These are phyloP conservation scores for Colletotrichum sp. DNA, from an alignment of 2,329 filamentous ascomycete species.

Conservation along the genomic window DNA sequence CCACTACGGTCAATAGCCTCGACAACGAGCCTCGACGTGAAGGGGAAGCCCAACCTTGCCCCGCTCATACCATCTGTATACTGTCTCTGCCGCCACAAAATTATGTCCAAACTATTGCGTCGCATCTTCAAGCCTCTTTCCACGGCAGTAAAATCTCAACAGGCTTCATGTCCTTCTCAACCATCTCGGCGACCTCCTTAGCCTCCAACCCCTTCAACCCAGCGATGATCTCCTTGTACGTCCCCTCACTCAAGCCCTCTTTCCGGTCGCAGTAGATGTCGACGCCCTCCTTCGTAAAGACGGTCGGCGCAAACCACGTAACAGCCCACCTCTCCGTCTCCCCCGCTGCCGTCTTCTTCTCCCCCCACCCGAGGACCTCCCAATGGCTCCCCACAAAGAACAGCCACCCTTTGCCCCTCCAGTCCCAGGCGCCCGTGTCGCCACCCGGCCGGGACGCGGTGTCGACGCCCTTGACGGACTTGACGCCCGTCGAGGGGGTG, in stretches of 20 bases:
- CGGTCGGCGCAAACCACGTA: slow-evolving; percentile 82
- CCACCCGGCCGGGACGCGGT: slow-evolving; percentile 35
- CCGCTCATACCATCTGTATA: not conserved
- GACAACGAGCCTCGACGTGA: not conserved
- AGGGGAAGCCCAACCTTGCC: not conserved
- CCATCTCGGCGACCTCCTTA: slow-evolving; percentile 57
- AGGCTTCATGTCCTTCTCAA: slow-evolving; percentile 52
- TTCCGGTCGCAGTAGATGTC: slow-evolving; percentile 75
- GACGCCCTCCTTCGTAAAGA: slow-evolving; percentile 83
- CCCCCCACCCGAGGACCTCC: slow-evolving; percentile 82
- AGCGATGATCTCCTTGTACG: slow-evolving; percentile 60
- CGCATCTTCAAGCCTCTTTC: slow-evolving; percentile 32
- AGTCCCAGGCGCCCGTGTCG: slow-evolving; percentile 64
- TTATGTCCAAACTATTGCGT: not conserved
- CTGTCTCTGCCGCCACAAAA: not conserved
- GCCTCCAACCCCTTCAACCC: slow-evolving; percentile 60
- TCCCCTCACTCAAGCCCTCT: slow-evolving; percentile 63
- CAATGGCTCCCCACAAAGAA: slow-evolving; percentile 76
- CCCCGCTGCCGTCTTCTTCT: slow-evolving; percentile 45
- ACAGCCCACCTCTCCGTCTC: slow-evolving; percentile 72
- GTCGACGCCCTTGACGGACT: slow-evolving; percentile 71
- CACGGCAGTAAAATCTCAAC: slow-evolving; percentile 60
- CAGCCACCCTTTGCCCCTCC: slow-evolving; percentile 79
- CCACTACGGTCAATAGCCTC: not conserved
- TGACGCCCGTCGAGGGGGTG: slow-evolving; percentile 45